Evolutionary conservation across 1,139 yeast species (phyloP).

Genomic region (Blastobotrys serpentis): DNA sequence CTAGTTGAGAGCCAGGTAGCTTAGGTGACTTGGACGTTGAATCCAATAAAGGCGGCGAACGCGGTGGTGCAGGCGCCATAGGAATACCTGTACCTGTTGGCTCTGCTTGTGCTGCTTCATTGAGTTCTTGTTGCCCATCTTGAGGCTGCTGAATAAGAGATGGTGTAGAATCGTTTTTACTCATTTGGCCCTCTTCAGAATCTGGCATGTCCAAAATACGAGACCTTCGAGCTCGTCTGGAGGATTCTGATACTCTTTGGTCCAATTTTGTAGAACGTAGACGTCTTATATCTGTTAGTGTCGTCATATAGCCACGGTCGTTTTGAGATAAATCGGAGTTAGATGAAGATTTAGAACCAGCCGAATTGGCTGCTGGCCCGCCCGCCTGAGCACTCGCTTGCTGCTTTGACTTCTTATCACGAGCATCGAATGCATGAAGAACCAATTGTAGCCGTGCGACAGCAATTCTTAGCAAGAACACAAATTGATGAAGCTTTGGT

Average conservation of each 20-base stretch:
- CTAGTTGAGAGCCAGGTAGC: conserved; percentile 19
- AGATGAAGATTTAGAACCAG: conserved; percentile 13
- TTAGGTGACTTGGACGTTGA: neutral
- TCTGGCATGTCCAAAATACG: conserved; percentile 48
- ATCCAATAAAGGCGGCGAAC: conserved; percentile 10
- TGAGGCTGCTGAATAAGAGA: conserved; percentile 11
- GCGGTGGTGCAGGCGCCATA: conserved; percentile 9
- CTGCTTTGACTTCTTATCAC: conserved; percentile 26
- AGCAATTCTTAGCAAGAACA: conserved; percentile 79
- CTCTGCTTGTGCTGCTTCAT: conserved; percentile 12
- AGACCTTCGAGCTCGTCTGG: conserved; percentile 60
- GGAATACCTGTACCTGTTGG: too few relatives aligned
- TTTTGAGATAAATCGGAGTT: conserved; percentile 22
- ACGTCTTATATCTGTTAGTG: conserved; percentile 74
- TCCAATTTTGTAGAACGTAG: conserved; percentile 73
- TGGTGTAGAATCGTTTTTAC: conserved; percentile 28
- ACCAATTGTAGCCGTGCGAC: conserved; percentile 73
- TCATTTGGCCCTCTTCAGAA: conserved; percentile 32
- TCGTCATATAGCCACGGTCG: conserved; percentile 59
- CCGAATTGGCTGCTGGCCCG: conserved; percentile 5
- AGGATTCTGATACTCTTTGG: conserved; percentile 57
- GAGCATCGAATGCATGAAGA: conserved; percentile 47
- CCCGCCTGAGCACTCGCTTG: neutral
- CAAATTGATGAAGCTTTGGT: conserved; percentile 68
- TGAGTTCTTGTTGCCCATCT: neutral